Conservation (phyloP, 495 filamentous ascomycete genomes). For the Glonium stellatum region DNA sequence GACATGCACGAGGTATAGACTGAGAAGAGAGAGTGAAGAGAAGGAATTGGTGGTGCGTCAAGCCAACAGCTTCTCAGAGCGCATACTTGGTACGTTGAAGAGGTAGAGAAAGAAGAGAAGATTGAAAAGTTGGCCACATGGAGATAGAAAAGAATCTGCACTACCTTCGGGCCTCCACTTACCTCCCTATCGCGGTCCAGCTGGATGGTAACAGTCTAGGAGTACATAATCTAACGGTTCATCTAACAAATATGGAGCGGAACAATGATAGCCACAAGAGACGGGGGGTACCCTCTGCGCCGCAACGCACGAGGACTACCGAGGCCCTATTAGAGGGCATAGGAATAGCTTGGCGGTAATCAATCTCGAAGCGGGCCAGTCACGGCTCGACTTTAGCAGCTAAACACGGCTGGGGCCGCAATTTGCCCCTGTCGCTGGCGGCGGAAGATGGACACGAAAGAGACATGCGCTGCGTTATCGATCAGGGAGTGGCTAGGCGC, state of each 20-base stretch:
- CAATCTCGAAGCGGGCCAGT: conserved; percentile 3
- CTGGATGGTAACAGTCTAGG: background rate
- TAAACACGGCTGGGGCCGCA: background rate
- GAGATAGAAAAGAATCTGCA: conserved; percentile 1
- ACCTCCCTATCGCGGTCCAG: background rate
- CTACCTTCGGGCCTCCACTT: background rate
- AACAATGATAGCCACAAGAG: background rate
- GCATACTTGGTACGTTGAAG: conserved; percentile 2
- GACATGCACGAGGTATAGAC: conserved; percentile 2
- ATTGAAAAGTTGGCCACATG: background rate
- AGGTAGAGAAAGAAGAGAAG: conserved; percentile 1
- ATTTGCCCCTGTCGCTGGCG: background rate
- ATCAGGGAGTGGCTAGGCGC: conserved; percentile 1
- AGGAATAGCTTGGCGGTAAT: background rate
- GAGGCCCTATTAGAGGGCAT: too few species aligned
- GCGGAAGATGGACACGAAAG: background rate
- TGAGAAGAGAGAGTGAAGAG: conserved; percentile 2
- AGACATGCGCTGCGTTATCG: background rate
- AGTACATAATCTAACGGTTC: background rate
- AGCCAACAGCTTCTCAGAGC: conserved; percentile 21
- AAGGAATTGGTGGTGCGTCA: background rate
- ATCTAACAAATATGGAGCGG: conserved; percentile 4
- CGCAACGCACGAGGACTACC: background rate
- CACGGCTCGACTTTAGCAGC: background rate
- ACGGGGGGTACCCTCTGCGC: background rate